Evolutionary conservation across 805 yeast genomes (phyloP), one percentile per base, ranked within the genome.

Genomic region (Spathaspora gorwiae): DNA sequence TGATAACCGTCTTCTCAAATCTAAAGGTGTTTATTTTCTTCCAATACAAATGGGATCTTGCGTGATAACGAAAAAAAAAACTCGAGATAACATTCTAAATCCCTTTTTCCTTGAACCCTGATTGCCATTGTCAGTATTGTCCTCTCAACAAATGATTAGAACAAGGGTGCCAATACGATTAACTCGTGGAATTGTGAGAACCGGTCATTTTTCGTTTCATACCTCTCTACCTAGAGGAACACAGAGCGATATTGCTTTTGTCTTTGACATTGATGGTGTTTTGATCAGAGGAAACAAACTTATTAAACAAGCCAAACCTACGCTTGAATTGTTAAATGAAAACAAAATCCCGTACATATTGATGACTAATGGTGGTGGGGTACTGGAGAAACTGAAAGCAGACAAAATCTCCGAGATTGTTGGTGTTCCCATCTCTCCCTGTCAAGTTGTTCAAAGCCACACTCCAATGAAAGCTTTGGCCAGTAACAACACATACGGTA

Each of bases 331-430:
- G 13, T 67, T 90, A 39, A 68, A 82, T 37, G 50, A 72, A 7
- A 57, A 73, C 19, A 72, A 75, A 14, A 69, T 89, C 6, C 96
- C 97, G 1, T 90, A 80, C 66, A 79, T 89, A n/a, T 59, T 90
- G 36, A 71, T 90, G 59, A 90, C 97, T 7, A 90, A 90, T 61
- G 97, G 97, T 14, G 97, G 97, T 6, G 97, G 97, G 2, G 75
- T 75, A 30, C 64, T 77, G 10, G 97, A 90, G 56, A 48, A 56
- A 5, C 74, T 71, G n/a, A 69, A 96, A 37, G 80, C 81, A 2
- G 40, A 49, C 4, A 45, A 43, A 27, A 40, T 57, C 2, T 39
- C 49, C 6, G 26, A 47, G 5, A 45, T 55, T 32, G 39, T 50
- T 11, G 67, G 70, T 2, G 58, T 64, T 1, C 67, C 70, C 1